phyloP scores from a whole-genome alignment of 1,284 basidiomycete species.

The Fomitopsis betulina region DNA sequence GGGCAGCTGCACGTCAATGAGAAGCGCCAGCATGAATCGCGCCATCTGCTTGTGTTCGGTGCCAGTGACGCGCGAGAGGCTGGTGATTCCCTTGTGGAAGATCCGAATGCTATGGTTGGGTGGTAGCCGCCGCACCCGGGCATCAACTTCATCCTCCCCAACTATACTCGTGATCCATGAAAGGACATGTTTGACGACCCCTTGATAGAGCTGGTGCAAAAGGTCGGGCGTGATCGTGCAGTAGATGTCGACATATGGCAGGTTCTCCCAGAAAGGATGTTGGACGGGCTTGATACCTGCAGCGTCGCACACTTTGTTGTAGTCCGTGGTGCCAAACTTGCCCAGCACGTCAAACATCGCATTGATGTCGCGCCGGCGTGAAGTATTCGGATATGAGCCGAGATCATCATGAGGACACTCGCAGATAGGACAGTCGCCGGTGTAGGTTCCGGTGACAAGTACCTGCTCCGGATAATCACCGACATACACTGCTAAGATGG shows the following conservation, averaged over 20 bases:
- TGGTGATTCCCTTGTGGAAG: no score
- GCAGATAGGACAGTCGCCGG: background rate
- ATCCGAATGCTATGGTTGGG: no score
- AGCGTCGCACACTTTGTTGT: background rate
- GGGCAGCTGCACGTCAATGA: no score
- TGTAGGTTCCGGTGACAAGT: background rate
- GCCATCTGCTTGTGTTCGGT: no score
- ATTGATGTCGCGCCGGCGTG: background rate
- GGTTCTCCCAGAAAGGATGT: background rate
- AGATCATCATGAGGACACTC: background rate
- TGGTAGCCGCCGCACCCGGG: no score
- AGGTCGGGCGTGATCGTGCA: background rate
- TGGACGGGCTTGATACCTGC: background rate
- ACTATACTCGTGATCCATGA: conserved; percentile 15
- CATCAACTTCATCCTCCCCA: no score
- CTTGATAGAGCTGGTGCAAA: conserved; percentile 20
- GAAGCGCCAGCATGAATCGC: no score
- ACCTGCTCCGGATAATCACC: background rate
- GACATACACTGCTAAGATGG: background rate
- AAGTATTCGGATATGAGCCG: background rate
- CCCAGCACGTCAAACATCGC: background rate
- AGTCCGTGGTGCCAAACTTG: background rate
- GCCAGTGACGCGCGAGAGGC: no score
- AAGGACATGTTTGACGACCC: conserved; percentile 8
- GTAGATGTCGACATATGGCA: conserved; percentile 5